Evolutionary conservation across 1,284 basidiomycete genomes (phyloP), one percentile per base, ranked within the genome.

Genomic region (Rhodotorula sp.): DNA sequence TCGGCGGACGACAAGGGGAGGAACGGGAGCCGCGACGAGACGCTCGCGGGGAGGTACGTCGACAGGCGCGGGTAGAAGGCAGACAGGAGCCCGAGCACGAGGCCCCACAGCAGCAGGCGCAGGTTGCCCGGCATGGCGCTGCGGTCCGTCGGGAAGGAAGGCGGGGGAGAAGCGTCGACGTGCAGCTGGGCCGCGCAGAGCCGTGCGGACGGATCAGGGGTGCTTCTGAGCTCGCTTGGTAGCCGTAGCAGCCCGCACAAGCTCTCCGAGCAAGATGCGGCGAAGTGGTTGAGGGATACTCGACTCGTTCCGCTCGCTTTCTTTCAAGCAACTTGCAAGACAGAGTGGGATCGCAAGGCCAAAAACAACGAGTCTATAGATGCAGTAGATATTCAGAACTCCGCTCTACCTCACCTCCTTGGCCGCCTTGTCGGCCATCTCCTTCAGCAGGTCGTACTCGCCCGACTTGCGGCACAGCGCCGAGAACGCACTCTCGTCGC

Each of bases 401-500:
- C 34, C 54, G 34, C 54, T 55, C 54, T 16, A 4, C 19, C 3
- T 14, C 3, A 17, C 3, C 17, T 54, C 25, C 25, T 4, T 4
- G 45, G 44, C 54, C 63, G 61, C 66, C 46, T 72, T 68, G 16
- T 68, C 55, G 14, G 75, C 75, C 68, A 72, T 70, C 66, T 67
- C 67, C n/a, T 58, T 46, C 16, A 77, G 46, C 7, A 54, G n/a
- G 7, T 75, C 74, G 21, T 48, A 67, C 50, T 75, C 75, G 17
- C 75, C 75, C 21, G 61, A 67, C 68, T 75, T 77, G 58, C 58
- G 52, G 53, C 74, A 75, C 50, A 77, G 46, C 8, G 67, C 71
- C 4, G 86, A 85, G 72, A 91, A 85, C 16, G 88, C 85, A 42
- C 83, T 80, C 59, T 85, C 79, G 27, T 84, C 85, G 34, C 78